A percentile compares a stretch with the other conserved stretches of the same genome.
Evolutionary conservation across 257 asterid genomes (phyloP).

Genomic region (Forsythia suspensa): DNA sequence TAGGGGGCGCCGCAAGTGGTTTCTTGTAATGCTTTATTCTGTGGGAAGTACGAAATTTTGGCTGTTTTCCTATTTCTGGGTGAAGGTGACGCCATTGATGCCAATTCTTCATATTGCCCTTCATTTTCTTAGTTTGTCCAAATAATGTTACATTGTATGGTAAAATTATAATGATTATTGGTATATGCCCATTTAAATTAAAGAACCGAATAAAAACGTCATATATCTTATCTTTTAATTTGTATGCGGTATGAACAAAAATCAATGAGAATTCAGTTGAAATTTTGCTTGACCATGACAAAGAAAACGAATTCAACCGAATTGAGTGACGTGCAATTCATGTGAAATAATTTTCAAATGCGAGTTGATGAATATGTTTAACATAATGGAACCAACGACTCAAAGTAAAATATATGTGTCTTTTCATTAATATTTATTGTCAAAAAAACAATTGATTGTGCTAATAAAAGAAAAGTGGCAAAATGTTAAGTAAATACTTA

Average conservation of each 20-base stretch:
- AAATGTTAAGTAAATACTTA: not conserved
- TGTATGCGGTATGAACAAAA: too few relatives aligned
- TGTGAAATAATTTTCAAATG: not conserved
- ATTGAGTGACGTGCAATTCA: not conserved
- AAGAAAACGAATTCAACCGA: not conserved
- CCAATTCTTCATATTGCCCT: constrained; percentile 17
- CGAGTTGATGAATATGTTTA: not conserved
- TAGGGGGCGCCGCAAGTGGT: constrained; percentile 34
- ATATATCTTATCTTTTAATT: too few relatives aligned
- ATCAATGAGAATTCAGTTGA: not conserved
- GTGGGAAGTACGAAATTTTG: constrained; percentile 6
- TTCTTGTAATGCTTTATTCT: constrained; percentile 23
- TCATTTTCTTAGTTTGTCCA: not conserved
- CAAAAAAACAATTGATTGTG: not conserved
- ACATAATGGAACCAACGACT: not conserved
- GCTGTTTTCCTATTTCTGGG: constrained; percentile 15
- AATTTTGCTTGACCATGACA: not conserved
- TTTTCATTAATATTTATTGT: not conserved
- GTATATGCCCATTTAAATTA: not conserved
- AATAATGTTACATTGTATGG: too few relatives aligned
- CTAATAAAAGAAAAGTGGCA: not conserved
- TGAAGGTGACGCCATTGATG: not conserved
- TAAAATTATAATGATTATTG: too few relatives aligned
- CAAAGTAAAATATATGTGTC: not conserved
- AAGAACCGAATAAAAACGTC: not conserved